These are phyloP conservation scores for Entonaema liquescens DNA, from an alignment of 495 filamentous ascomycete genomes.

Conservation along the genomic window DNA sequence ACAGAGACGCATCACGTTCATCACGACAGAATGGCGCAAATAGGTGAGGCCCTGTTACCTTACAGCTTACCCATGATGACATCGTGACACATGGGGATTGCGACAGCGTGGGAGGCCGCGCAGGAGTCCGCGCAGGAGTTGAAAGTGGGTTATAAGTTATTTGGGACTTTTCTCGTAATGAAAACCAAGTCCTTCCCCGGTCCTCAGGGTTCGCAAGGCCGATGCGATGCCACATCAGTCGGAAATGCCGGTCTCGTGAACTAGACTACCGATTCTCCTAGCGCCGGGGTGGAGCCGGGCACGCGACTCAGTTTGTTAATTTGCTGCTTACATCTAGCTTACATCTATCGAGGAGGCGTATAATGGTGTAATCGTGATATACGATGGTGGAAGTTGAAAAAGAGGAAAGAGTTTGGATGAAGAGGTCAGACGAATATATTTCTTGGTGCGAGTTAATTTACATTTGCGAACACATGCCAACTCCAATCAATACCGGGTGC, in stretches of 20 bases:
- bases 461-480: not conserved
- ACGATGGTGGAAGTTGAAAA: not conserved
- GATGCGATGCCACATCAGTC: constrained; percentile 27
- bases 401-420: not conserved
- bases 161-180: constrained; percentile 24
- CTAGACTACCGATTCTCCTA: constrained; percentile 3
- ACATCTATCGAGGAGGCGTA: not conserved
- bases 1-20: constrained; percentile 28
- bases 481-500: not conserved
- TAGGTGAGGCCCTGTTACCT: constrained; percentile 22
- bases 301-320: constrained; percentile 11
- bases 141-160: not conserved
- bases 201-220: constrained; percentile 21
- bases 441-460: not conserved
- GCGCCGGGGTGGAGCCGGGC: constrained; percentile 3
- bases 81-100: constrained; percentile 31
- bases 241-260: constrained; percentile 17
- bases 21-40: constrained; percentile 36
- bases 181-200: not conserved
- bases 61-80: constrained; percentile 18
- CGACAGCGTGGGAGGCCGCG: constrained; percentile 13
- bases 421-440: not conserved
- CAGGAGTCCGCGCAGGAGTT: not conserved
- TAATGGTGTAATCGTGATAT: constrained; percentile 8
- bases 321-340: constrained; percentile 5